A percentile compares a stretch with the other conserved stretches of the same genome.
These are phyloP conservation scores for Eragrostis nindensis DNA, from an alignment of 176 grass and related monocot genomes.

Conservation along the genomic window DNA sequence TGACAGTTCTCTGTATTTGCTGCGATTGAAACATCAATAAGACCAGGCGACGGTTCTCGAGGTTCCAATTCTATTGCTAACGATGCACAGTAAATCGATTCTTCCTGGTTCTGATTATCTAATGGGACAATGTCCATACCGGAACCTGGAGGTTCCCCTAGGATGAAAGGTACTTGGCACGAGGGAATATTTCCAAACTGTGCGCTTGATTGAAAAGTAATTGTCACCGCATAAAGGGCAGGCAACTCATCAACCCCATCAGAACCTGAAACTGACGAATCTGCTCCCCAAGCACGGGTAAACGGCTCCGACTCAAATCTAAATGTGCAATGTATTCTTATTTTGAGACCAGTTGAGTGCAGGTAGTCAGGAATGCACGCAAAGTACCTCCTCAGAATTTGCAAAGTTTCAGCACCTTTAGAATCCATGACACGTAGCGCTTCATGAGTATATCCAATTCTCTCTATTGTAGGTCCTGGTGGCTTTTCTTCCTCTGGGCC, in stretches of 20 bases:
- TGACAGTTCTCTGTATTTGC: conserved; percentile 82
- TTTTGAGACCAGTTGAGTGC: conserved; percentile 72
- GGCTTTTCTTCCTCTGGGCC: conserved; percentile 49
- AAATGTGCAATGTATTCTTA: conserved; percentile 84
- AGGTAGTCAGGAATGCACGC: conserved; percentile 73
- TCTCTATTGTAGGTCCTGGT: conserved; percentile 43
- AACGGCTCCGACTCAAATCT: conserved; percentile 86
- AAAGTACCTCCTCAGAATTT: conserved; percentile 79
- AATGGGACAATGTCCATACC: conserved; percentile 63
- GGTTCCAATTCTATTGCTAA: conserved; percentile 85
- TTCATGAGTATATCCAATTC: conserved; percentile 58
- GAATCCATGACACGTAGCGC: conserved; percentile 72
- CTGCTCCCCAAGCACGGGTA: conserved; percentile 56
- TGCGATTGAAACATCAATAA: conserved; percentile 69
- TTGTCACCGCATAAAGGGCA: conserved; percentile 76
- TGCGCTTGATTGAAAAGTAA: conserved; percentile 71
- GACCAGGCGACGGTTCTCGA: conserved; percentile 75
- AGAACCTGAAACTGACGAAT: conserved; percentile 46
- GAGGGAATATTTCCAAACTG: conserved; percentile 77
- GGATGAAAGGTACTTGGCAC: conserved; percentile 81
- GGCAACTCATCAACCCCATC: conserved; percentile 58
- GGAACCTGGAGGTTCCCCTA: conserved; percentile 66
- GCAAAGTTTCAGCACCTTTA: conserved; percentile 66
- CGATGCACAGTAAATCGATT: conserved; percentile 47
- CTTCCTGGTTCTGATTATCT: conserved; percentile 44